phyloP scores from a whole-genome alignment of 176 grass and related monocot genomes.

The Pontederia paniculata region DNA sequence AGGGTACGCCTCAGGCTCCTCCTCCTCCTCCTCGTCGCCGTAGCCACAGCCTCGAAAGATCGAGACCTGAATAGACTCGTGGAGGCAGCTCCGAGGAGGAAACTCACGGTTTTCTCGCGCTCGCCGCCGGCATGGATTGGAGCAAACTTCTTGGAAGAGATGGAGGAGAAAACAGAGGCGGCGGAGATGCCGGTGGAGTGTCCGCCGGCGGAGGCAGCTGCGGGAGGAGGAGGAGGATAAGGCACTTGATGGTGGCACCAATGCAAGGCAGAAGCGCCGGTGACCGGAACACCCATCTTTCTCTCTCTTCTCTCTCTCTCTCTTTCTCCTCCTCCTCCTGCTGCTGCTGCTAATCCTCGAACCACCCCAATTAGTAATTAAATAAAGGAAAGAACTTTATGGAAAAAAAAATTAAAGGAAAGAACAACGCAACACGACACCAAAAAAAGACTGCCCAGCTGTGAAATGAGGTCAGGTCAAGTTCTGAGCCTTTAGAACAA shows the following conservation, averaged over 20 bases:
- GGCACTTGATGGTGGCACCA: not conserved
- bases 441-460: too few relatives aligned
- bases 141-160: not conserved
- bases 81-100: slow-evolving; percentile 19
- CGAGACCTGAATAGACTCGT: slow-evolving; percentile 26
- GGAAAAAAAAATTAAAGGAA: too few relatives aligned
- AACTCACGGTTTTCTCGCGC: not conserved
- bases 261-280: not conserved
- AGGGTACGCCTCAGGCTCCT: slow-evolving; percentile 4
- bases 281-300: not conserved
- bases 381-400: too few relatives aligned
- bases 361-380: too few relatives aligned
- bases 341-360: too few relatives aligned
- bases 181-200: not conserved
- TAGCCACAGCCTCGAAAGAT: slow-evolving; percentile 29
- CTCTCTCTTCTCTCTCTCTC: not conserved
- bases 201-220: not conserved
- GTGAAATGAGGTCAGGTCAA: too few relatives aligned
- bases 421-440: too few relatives aligned
- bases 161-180: not conserved
- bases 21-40: slow-evolving; percentile 2
- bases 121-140: not conserved
- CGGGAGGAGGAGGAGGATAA: not conserved
- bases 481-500: too few relatives aligned
- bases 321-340: too few relatives aligned